Evolutionary conservation across 2,329 filamentous ascomycete species (phyloP).

Genomic region (Fusarium sp.): DNA sequence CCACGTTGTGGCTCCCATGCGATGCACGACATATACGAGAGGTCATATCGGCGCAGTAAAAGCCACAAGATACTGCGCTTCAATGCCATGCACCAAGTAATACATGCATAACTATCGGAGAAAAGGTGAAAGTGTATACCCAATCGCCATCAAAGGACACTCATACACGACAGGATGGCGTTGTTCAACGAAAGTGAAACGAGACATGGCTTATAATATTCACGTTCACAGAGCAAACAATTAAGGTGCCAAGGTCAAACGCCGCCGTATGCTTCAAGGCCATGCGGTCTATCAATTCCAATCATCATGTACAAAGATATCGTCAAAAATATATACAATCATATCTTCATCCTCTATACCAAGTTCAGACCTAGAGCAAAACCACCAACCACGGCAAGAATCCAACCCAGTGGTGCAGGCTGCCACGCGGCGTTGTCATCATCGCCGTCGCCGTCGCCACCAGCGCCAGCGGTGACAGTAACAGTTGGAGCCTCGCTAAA

Average conservation of each 20-base stretch:
- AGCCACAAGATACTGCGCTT: background rate
- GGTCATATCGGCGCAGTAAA: background rate
- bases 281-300: constrained; percentile 32
- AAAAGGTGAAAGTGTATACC: background rate
- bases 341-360: constrained; percentile 29
- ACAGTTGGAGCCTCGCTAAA: constrained; percentile 34
- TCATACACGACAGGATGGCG: background rate
- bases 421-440: constrained; percentile 40
- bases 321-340: constrained; percentile 35
- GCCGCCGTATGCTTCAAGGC: constrained; percentile 28
- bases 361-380: constrained; percentile 45
- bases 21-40: background rate
- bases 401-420: constrained; percentile 29
- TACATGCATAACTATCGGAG: background rate
- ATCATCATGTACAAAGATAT: constrained; percentile 24
- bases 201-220: background rate
- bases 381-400: constrained; percentile 37
- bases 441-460: constrained; percentile 9
- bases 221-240: background rate
- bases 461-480: constrained; percentile 39
- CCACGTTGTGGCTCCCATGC: background rate
- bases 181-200: background rate
- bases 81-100: background rate
- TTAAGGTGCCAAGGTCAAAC: constrained; percentile 25
- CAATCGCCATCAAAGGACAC: background rate